These are phyloP conservation scores for Protomyces pachydermus DNA, from an alignment of 1,139 yeast genomes.

Conservation along the genomic window DNA sequence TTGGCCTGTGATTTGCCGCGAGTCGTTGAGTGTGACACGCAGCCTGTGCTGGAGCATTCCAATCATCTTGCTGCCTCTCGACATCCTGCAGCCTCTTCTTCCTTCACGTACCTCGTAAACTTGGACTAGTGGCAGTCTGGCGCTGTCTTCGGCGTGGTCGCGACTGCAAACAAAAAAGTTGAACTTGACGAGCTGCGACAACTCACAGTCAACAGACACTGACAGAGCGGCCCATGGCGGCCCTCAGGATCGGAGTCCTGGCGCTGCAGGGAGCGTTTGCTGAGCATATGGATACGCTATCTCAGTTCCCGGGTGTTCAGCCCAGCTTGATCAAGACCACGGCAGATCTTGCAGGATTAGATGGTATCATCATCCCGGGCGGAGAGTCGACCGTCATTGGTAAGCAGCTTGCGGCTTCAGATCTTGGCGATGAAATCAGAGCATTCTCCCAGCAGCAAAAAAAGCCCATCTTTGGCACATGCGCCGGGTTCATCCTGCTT, in stretches of 20 bases:
- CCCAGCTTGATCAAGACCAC: conserved; percentile 53
- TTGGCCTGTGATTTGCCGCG: conserved; percentile 70
- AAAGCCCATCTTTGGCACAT: conserved; percentile 76
- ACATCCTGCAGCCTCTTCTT: neutral
- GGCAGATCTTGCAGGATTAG: conserved; percentile 49
- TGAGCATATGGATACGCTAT: conserved; percentile 60
- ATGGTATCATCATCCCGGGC: conserved; percentile 65
- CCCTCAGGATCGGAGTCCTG: conserved; percentile 56
- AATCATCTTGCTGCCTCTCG: neutral
- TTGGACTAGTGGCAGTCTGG: neutral
- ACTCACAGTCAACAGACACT: too few species aligned
- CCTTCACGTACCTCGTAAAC: neutral
- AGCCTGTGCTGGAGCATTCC: conserved; percentile 56
- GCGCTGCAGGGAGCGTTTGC: conserved; percentile 78
- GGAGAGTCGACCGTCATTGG: conserved; percentile 74
- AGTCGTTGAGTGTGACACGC: conserved; percentile 67
- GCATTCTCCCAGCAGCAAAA: conserved; percentile 46
- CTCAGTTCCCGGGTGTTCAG: conserved; percentile 33
- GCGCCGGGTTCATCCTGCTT: conserved; percentile 74
- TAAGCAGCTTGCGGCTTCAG: conserved; percentile 63
- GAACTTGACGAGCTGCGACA: too few species aligned
- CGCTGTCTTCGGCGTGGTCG: neutral
- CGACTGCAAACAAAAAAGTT: neutral
- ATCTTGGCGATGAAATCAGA: conserved; percentile 53
- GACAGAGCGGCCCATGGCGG: conserved; percentile 1